Base-by-base conservation (phyloP, 2,329 filamentous ascomycete species). In the Sphaerostilbella broomeana region DNA sequence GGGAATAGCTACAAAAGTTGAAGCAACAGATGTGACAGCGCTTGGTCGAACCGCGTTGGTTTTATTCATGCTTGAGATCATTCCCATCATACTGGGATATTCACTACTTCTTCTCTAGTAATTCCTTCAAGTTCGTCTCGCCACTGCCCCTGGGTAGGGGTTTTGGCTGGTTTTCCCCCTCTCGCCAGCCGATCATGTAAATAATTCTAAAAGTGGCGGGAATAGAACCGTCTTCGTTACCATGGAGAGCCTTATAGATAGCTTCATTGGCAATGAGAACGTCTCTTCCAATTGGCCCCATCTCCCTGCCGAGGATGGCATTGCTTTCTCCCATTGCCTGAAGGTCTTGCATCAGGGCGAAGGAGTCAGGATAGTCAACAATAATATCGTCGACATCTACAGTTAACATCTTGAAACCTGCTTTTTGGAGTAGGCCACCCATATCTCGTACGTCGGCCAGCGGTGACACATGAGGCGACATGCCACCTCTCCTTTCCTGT, bases 151-250 rank as follows among this genome's bases (percentile, higher is more conserved):
- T 77, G 49, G 81, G 65, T 42, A 97, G 65, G 5, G 92, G 89
- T 62, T 90, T 72, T 2, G 81, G 72, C 64, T 97, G 89, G 38
- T 81, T 77, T 20, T 75, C 73, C 2, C 85, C 82, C 50, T 89
- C 85, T 58, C 90, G 94, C 92, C 92, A 98, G 0, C 92, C 92
- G 62, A 98, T 98, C 89, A 97, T 95, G 62, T 92, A 95, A 46
- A 98, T 95, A 51, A 95, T 74, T 51, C 92, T 76, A 58, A 95
- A 98, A 0, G 92, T 98, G 1, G 92, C 92, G 1, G 92, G 92
- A 46, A 92, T 72, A 1, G 68, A 77, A 15, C 76, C 84, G 52
- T 86, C 83, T 29, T 80, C 74, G 53, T 94, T 88, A 13, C 86
- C 89, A 61, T 98, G 88, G 41, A 98, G 65, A 57, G 84, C 81